Evolutionary conservation across 202 grass and related monocot species (phyloP), one percentile per base, ranked within the genome.

Genomic region (Panicum hallii): DNA sequence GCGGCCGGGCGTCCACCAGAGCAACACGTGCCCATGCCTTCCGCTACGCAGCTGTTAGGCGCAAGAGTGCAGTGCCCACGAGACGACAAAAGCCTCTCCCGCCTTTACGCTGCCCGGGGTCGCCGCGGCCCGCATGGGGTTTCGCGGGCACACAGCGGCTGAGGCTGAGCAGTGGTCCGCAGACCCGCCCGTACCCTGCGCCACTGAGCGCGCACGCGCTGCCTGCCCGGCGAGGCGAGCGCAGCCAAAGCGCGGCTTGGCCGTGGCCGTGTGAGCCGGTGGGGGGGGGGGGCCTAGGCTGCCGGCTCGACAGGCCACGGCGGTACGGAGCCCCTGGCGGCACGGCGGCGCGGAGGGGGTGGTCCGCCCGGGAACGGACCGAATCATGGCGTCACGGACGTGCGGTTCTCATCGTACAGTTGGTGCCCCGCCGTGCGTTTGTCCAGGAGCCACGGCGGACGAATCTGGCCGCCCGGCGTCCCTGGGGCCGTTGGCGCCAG

Each of bases 371-470:
- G 23, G 6, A 15, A 5, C 32, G 63, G 54, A 28, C 64, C 16
- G 14, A 63, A 85, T 85, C 66, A 72, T 63, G 66, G 66, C 67
- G 67, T 43, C 75, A 64, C 45, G 55, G 84, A 64, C 56, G 67
- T 64, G 26, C 22, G 17, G 41, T 72, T 72, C 6, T 15, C 16
- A 1, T 46, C 52, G 63, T 77, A 49, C 63, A 15, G 26, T 23
- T 56, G 23, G 48, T 70, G 74, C 62, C n/a, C 23, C 41, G 63
- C 82, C 63, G 43, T 43, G 28, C 30, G 10, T 61, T 70, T 79
- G 83, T 53, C 55, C 17, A 32, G 1, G 41, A 55, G 38, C 36
- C 26, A 7, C 63, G 11, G 11, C 3, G 36, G 2, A 32, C 15
- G 45, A 47, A 78, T 49, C 63, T 67, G 38, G 30, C 30, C 30